A percentile compares a stretch with the other conserved stretches of the same genome.
Evolutionary conservation across 768 basidiomycete species (phyloP).

Genomic region (Filobasidium wieringae): DNA sequence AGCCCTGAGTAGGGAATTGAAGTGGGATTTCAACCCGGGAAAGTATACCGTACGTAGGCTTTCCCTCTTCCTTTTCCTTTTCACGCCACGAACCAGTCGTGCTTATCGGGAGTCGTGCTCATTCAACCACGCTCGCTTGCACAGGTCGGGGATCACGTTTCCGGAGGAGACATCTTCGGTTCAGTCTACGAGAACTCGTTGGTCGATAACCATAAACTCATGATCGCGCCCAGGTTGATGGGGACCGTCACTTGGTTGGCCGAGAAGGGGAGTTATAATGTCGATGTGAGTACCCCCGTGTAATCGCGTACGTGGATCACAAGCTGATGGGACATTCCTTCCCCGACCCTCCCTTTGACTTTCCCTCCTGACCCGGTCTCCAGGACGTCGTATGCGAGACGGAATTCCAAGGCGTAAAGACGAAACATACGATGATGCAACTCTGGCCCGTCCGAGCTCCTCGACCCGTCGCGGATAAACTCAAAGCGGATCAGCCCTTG

Average conservation of each 20-base stretch:
- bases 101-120: not conserved
- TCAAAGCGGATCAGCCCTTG: constrained; percentile 80
- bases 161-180: constrained; percentile 94
- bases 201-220: constrained; percentile 91
- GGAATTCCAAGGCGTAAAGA: constrained; percentile 88
- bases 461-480: constrained; percentile 87
- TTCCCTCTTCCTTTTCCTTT: no score
- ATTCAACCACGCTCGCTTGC: not conserved
- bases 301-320: not conserved
- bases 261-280: constrained; percentile 83
- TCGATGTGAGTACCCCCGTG: constrained; percentile 52
- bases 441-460: constrained; percentile 98
- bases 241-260: constrained; percentile 89
- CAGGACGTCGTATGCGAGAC: constrained; percentile 94
- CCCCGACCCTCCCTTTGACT: no score
- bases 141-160: constrained; percentile 83
- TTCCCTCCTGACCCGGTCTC: not conserved
- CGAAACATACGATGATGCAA: constrained; percentile 93
- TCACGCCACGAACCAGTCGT: no score
- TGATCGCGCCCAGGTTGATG: constrained; percentile 83
- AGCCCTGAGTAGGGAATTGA: constrained; percentile 69
- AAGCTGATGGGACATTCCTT: not conserved
- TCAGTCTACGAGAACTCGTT: constrained; percentile 93
- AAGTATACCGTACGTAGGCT: constrained; percentile 54
- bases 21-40: constrained; percentile 90